Evolutionary conservation across 2,329 filamentous ascomycete species (phyloP), one percentile per base, ranked within the genome.

Genomic region (Eurotiales sp.): DNA sequence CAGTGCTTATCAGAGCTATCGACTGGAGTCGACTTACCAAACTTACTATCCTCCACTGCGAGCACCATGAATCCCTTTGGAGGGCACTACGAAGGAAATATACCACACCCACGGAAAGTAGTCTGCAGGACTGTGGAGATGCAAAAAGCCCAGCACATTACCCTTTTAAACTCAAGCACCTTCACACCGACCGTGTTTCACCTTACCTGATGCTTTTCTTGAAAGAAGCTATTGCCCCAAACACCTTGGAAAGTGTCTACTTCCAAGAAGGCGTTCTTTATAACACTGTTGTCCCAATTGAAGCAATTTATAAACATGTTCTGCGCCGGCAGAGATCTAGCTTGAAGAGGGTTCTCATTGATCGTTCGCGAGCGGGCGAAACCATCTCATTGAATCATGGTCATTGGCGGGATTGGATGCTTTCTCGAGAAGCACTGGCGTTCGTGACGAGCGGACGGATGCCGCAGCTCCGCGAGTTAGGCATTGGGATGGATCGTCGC

Each of bases 401-500:
- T 22, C 74, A 81, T 54, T 88, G 85, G 81, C 76, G 77, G 47
- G 78, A 82, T 56, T 93, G 88, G 89, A 82, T 85, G 65, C 75
- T 88, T 49, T 84, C 77, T 45, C 78, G 82, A 3, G 84, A 90
- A 19, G 80, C 88, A 34, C 65, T 93, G 40, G 76, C 79, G 0
- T 93, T 87, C 64, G 77, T 93, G 48, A 89, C 85, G 2, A 88
- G 86, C 63, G 87, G 87, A 4, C 83, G 83, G 53, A 90, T 93
- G 87, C 77, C 74, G 17, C 82, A 76, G 56, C 71, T 93, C 39
- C 79, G 79, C 51, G 88, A 93, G 68, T 72, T 93, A 22, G 85
- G 86, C 8, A 80, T 88, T 58, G 80, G 83, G 1, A 77, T 93
- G 50, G 81, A 89, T 55, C 88, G 87, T 66, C 83, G 80, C 58